Evolutionary conservation across 2,329 filamentous ascomycete genomes (phyloP).

Genomic region (Diaporthe humulicola): DNA sequence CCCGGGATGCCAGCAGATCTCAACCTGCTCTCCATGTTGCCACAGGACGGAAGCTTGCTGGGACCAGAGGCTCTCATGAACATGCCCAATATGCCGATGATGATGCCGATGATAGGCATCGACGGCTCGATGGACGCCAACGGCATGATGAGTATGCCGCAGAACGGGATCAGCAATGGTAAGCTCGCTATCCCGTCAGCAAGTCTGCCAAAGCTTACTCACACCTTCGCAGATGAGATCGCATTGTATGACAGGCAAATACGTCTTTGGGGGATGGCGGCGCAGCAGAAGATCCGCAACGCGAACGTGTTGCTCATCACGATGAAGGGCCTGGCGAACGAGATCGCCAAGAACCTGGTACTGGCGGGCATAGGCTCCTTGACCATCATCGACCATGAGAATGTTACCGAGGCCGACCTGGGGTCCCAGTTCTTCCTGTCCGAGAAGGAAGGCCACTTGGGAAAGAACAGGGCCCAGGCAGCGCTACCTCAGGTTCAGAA

Average conservation of each 20-base stretch:
- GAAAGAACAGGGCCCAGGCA: slow-evolving; percentile 87
- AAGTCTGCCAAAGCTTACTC: slow-evolving; percentile 11
- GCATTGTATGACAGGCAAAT: slow-evolving; percentile 98
- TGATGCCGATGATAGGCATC: slow-evolving; percentile 50
- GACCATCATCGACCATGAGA: slow-evolving; percentile 85
- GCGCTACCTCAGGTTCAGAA: slow-evolving; percentile 83
- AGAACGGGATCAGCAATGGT: slow-evolving; percentile 41
- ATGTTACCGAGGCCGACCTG: slow-evolving; percentile 83
- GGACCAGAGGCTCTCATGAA: slow-evolving; percentile 43
- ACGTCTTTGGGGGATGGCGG: slow-evolving; percentile 95
- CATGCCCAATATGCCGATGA: slow-evolving; percentile 47
- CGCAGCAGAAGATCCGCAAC: slow-evolving; percentile 91
- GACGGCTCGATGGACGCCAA: slow-evolving; percentile 46
- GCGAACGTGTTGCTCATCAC: slow-evolving; percentile 92
- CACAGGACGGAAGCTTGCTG: slow-evolving; percentile 41
- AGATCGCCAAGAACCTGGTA: slow-evolving; percentile 97
- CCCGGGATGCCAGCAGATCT: slow-evolving; percentile 37
- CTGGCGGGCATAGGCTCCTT: slow-evolving; percentile 92
- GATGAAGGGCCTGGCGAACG: slow-evolving; percentile 88
- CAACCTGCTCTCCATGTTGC: slow-evolving; percentile 42
- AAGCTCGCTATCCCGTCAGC: not conserved
- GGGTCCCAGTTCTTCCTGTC: slow-evolving; percentile 87
- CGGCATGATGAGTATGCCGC: slow-evolving; percentile 36
- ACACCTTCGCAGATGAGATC: slow-evolving; percentile 80
- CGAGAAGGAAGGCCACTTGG: slow-evolving; percentile 74